phyloP scores from a whole-genome alignment of 2,329 filamentous ascomycete species.

The Leptographium radiaticola region DNA sequence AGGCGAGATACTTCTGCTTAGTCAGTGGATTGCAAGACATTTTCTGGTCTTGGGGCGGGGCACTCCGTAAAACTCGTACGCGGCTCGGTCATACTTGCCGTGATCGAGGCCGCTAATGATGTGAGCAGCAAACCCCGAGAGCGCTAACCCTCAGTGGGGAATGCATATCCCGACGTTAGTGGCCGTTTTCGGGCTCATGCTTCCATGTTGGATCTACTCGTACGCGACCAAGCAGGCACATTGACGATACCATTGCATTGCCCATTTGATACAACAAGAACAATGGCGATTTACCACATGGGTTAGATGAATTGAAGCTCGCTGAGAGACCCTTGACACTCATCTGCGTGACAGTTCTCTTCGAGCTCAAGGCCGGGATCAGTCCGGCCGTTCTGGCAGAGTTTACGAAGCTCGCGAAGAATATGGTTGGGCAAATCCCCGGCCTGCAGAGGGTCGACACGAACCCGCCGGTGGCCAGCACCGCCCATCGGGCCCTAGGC shows the following conservation, averaged over 20 bases:
- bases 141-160: neutral
- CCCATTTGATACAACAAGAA: neutral
- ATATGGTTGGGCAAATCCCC: neutral
- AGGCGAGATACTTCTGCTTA: too few species aligned
- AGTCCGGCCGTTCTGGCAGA: neutral
- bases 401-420: neutral
- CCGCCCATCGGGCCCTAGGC: neutral
- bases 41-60: too few species aligned
- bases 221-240: neutral
- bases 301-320: neutral
- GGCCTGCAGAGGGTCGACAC: neutral
- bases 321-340: neutral
- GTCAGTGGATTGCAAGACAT: too few species aligned
- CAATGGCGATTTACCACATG: constrained; percentile 1
- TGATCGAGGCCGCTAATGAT: neutral
- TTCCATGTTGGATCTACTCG: neutral
- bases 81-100: too few species aligned
- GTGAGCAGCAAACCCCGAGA: neutral
- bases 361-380: neutral
- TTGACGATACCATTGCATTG: too few species aligned
- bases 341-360: neutral
- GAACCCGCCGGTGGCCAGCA: neutral
- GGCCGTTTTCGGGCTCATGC: neutral
- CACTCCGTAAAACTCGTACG: too few species aligned
- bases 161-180: neutral